phyloP scores from a whole-genome alignment of 768 basidiomycete genomes.

The Leucocoprinus birnbaumii region DNA sequence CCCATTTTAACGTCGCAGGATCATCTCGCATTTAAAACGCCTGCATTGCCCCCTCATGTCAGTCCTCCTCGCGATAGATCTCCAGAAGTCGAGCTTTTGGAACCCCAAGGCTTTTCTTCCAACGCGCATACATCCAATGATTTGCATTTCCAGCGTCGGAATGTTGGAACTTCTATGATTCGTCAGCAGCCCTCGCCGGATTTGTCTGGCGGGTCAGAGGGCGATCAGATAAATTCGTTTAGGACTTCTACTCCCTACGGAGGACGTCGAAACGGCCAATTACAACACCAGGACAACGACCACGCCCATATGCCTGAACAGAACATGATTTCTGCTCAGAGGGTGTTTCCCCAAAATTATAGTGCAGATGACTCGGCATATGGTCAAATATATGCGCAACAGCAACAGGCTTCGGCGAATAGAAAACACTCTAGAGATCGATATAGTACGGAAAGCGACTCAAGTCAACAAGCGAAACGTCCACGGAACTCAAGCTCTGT shows the following conservation, averaged over 20 bases:
- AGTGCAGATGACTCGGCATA: neutral
- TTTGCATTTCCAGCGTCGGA: neutral
- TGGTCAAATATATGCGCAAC: neutral
- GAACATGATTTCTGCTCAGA: neutral
- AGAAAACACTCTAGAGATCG: constrained; percentile 5
- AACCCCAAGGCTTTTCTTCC: neutral
- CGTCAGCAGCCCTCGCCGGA: constrained; percentile 8
- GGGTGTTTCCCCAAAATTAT: constrained; percentile 6
- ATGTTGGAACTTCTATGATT: neutral
- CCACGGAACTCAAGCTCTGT: neutral
- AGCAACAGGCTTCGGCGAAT: neutral
- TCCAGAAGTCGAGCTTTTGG: neutral
- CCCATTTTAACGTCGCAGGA: neutral
- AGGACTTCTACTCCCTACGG: constrained; percentile 4
- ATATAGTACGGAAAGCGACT: neutral
- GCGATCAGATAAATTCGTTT: neutral
- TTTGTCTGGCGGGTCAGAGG: neutral
- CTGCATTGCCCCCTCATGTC: neutral
- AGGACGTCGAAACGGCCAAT: neutral
- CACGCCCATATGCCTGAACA: neutral
- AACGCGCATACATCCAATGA: constrained; percentile 7
- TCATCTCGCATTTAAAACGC: neutral
- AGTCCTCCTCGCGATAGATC: neutral
- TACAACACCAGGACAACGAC: no score
- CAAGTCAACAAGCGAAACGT: constrained; percentile 1